A percentile compares a stretch with the other conserved stretches of the same genome.
These are phyloP conservation scores for Cercophora scortea DNA, from an alignment of 495 filamentous ascomycete genomes.

Conservation along the genomic window DNA sequence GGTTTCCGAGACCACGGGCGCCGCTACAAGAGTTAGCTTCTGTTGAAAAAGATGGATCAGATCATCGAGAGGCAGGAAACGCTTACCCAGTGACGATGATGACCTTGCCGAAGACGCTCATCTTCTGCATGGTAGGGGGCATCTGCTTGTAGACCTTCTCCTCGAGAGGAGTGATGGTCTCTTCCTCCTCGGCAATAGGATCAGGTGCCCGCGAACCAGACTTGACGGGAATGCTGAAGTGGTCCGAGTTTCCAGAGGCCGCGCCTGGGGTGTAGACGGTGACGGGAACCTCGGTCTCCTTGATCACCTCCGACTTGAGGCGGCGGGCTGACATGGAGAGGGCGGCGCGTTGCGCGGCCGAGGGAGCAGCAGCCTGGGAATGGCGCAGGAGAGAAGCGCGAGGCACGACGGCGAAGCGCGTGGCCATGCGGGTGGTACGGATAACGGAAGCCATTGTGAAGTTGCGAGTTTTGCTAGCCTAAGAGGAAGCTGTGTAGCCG, in stretches of 20 bases:
- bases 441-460: constrained; percentile 30
- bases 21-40: constrained; percentile 37
- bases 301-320: constrained; percentile 38
- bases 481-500: neutral
- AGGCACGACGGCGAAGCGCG: constrained; percentile 24
- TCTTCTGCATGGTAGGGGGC: constrained; percentile 54
- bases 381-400: constrained; percentile 17
- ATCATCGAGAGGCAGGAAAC: neutral
- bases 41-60: neutral
- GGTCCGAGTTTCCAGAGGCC: constrained; percentile 43
- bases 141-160: constrained; percentile 37
- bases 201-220: constrained; percentile 38
- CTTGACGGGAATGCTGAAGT: constrained; percentile 72
- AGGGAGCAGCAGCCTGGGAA: neutral
- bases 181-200: constrained; percentile 21
- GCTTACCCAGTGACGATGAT: constrained; percentile 66
- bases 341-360: constrained; percentile 24
- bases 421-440: constrained; percentile 27
- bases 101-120: constrained; percentile 58
- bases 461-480: neutral
- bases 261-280: constrained; percentile 36
- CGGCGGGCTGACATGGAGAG: constrained; percentile 29
- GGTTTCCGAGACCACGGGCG: constrained; percentile 66
- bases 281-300: constrained; percentile 43
- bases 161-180: constrained; percentile 33